Base-by-base conservation (phyloP, 2,329 filamentous ascomycete genomes). In the Arachnopeziza araneosa region DNA sequence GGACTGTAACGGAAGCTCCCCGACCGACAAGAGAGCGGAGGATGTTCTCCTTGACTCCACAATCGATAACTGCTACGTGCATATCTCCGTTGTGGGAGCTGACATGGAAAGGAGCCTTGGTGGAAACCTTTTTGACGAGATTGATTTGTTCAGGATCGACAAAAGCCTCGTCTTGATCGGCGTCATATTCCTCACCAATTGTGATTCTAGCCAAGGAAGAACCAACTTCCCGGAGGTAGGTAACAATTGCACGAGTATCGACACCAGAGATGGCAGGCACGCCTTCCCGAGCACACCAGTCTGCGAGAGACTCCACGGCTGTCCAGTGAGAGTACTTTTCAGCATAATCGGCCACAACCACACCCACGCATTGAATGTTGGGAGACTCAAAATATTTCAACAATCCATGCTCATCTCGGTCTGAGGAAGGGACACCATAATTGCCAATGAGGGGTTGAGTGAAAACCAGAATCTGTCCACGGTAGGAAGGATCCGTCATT, bases 41-140 rank as follows among this genome's bases (percentile, higher is more conserved):
- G 71, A 99, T 99, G 81, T 99, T 99, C 84, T 99, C 95, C 85
- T 99, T 99, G 68, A 98, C 95, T 80, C 95, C 95, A 72, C 95
- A 99, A 78, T 99, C 95, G 73, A 99, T 89, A 68, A 99, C 83
- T 61, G 93, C 95, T 68, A 99, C 86, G 78, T 99, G 95, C 75
- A 91, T 88, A 71, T 89, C 86, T 65, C 93, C 91, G 67, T 88
- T 84, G 32, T 87, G 84, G 56, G 93, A 92, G 75, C 90, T 89
- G 66, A 98, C 89, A 71, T 98, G 91, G 81, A 98, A 99, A 50
- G 95, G 95, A 65, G 93, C 90, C 81, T 99, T 99, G 77, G 95
- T 99, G 81, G 90, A 96, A 68, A 99, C 95, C 71, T 90, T 90
- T 77, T 91, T 91, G 70, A 98, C 95, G 65, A 98, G 81, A 81